Evolutionary conservation across 2,329 filamentous ascomycete species (phyloP).

Genomic region (Dactylonectria macrodidyma): DNA sequence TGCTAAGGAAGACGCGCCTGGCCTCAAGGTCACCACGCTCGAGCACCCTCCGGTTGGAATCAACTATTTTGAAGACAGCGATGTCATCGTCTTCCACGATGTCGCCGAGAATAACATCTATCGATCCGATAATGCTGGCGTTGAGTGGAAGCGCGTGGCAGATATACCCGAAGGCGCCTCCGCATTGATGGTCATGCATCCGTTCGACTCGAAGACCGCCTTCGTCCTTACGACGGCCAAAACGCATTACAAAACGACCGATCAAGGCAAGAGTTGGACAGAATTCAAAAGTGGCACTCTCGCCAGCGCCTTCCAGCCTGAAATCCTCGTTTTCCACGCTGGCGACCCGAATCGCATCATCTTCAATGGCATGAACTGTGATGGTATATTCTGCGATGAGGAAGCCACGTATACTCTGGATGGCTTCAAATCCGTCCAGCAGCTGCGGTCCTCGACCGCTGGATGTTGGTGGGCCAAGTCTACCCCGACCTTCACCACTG

Average conservation of each 20-base stretch:
- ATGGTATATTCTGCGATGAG: constrained; percentile 74
- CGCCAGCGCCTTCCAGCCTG: constrained; percentile 67
- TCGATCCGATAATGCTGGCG: constrained; percentile 86
- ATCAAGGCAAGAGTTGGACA: constrained; percentile 87
- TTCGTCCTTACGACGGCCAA: constrained; percentile 81
- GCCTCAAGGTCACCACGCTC: constrained; percentile 76
- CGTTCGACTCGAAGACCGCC: constrained; percentile 83
- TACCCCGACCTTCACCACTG: constrained; percentile 80
- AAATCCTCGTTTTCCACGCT: constrained; percentile 83
- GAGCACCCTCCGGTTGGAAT: constrained; percentile 77
- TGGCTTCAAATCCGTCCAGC: constrained; percentile 81
- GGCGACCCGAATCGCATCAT: constrained; percentile 87
- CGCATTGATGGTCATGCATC: constrained; percentile 79
- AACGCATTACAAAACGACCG: constrained; percentile 86
- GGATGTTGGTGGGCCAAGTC: constrained; percentile 92
- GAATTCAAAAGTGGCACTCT: constrained; percentile 76
- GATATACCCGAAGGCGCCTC: constrained; percentile 76
- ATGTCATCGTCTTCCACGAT: constrained; percentile 85
- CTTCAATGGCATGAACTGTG: constrained; percentile 82
- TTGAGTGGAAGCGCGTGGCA: constrained; percentile 78
- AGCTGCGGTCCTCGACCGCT: constrained; percentile 77
- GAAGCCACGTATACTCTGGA: constrained; percentile 83
- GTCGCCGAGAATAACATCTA: constrained; percentile 75
- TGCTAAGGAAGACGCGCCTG: constrained; percentile 77
- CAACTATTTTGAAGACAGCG: constrained; percentile 93